Conservation (phyloP, 2,329 filamentous ascomycete species). For the Penicillium capsulatum region DNA sequence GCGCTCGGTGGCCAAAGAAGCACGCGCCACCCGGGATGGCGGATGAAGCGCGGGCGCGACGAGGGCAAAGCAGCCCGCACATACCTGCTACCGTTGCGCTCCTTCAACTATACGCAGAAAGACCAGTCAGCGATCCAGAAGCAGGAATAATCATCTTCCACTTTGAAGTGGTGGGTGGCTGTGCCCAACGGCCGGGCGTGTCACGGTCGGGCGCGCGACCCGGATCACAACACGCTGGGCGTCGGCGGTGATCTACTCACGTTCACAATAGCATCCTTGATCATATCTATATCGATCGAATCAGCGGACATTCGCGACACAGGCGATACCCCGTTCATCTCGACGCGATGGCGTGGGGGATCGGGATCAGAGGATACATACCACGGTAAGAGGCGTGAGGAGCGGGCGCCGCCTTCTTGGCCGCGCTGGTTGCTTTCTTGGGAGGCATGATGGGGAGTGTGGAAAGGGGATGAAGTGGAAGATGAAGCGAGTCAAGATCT, state of each 20-base stretch:
- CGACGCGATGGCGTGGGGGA: conserved; percentile 46
- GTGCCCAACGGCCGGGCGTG: conserved; percentile 27
- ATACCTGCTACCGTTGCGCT: conserved; percentile 66
- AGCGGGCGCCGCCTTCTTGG: conserved; percentile 57
- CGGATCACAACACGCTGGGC: conserved; percentile 40
- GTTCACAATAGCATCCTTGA: conserved; percentile 66
- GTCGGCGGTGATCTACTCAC: conserved; percentile 58
- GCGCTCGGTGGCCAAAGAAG: conserved; percentile 17
- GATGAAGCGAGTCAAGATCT: conserved; percentile 9
- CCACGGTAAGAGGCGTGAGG: conserved; percentile 64
- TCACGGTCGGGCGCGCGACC: conserved; percentile 39
- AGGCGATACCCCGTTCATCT: conserved; percentile 33
- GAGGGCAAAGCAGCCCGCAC: conserved; percentile 33
- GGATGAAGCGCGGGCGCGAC: conserved; percentile 4
- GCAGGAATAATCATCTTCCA: conserved; percentile 20
- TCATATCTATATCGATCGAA: conserved; percentile 58
- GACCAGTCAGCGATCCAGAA: conserved; percentile 46
- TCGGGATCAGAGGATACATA: conserved; percentile 48
- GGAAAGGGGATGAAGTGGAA: conserved; percentile 11
- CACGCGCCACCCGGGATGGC: conserved; percentile 23
- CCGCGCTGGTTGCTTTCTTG: conserved; percentile 56
- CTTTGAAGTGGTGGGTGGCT: conserved; percentile 23
- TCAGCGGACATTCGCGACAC: conserved; percentile 55
- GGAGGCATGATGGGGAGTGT: conserved; percentile 54
- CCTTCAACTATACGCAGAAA: conserved; percentile 56